phyloP scores from a whole-genome alignment of 768 basidiomycete genomes.

The Tricholoma sp. region DNA sequence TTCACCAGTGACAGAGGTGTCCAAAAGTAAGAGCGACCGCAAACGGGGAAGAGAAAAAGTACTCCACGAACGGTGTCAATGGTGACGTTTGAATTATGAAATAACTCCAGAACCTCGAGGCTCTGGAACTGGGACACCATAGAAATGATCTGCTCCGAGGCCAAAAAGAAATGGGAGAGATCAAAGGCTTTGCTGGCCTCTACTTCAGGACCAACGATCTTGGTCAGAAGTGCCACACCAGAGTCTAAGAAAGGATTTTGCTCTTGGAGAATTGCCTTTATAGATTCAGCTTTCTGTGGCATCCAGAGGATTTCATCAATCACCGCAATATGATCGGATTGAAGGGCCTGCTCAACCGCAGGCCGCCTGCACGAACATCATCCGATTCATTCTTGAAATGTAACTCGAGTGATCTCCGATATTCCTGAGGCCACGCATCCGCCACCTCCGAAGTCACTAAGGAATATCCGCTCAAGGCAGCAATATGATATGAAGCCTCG shows the following conservation, averaged over 20 bases:
- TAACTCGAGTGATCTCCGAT: not conserved
- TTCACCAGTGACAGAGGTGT: slow-evolving; percentile 17
- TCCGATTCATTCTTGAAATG: not conserved
- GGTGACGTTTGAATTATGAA: slow-evolving; percentile 20
- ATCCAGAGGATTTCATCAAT: slow-evolving; percentile 24
- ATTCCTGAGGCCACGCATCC: slow-evolving; percentile 22
- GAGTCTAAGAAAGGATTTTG: slow-evolving; percentile 20
- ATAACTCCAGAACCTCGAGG: slow-evolving; percentile 20
- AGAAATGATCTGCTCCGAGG: slow-evolving; percentile 18
- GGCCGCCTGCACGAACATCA: slow-evolving; percentile 1
- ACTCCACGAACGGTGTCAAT: slow-evolving; percentile 17
- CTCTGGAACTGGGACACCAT: slow-evolving; percentile 4
- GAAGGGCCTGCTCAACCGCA: slow-evolving; percentile 20
- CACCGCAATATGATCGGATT: slow-evolving; percentile 15
- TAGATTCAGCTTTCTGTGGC: slow-evolving; percentile 20
- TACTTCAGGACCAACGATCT: slow-evolving; percentile 10
- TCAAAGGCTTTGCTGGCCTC: slow-evolving; percentile 14
- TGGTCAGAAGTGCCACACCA: slow-evolving; percentile 19
- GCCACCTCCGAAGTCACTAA: slow-evolving; percentile 15
- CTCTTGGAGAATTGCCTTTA: slow-evolving; percentile 15
- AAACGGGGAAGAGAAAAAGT: slow-evolving; percentile 16
- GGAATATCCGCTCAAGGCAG: slow-evolving; percentile 10
- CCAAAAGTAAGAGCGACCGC: slow-evolving; percentile 20
- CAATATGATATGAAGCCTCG: slow-evolving; percentile 15
- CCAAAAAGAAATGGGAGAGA: slow-evolving; percentile 19